These are phyloP conservation scores for Plasmodium malariae DNA, from an alignment of 169 alveolate species.

Conservation along the genomic window DNA sequence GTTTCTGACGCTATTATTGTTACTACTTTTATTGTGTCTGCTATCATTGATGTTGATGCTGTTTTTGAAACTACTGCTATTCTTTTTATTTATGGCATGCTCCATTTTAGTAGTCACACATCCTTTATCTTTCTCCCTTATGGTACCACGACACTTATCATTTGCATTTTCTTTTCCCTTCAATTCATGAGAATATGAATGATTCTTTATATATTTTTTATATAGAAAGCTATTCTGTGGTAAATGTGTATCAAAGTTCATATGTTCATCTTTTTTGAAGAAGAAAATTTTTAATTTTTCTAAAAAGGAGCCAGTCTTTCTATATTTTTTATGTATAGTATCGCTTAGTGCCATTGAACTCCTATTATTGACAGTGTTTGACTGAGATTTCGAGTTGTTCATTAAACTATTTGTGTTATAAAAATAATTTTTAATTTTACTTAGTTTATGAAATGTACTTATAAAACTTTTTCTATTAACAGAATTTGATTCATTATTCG, in stretches of 20 bases:
- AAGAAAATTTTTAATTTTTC: background rate
- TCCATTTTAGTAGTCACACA: no score
- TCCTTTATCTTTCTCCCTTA: background rate
- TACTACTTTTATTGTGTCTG: background rate
- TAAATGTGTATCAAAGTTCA: no score
- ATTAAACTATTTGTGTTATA: conserved; percentile 6
- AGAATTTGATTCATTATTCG: conserved; percentile 21
- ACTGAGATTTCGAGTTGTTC: background rate
- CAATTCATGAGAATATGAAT: background rate
- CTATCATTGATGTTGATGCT: no score
- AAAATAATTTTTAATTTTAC: conserved; percentile 29
- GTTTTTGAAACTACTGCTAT: no score
- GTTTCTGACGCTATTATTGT: background rate
- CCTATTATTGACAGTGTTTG: conserved; percentile 26
- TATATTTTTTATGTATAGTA: background rate
- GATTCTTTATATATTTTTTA: background rate
- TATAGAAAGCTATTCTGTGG: background rate
- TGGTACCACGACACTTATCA: background rate
- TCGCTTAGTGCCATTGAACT: conserved; percentile 8
- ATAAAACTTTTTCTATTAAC: conserved; percentile 28
- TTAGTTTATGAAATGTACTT: conserved; percentile 41
- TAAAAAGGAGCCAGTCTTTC: background rate
- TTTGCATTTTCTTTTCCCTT: background rate
- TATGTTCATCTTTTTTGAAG: background rate
- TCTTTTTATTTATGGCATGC: background rate